Conservation (phyloP, 179 eudicot species). For the Carnegiea gigantea region DNA sequence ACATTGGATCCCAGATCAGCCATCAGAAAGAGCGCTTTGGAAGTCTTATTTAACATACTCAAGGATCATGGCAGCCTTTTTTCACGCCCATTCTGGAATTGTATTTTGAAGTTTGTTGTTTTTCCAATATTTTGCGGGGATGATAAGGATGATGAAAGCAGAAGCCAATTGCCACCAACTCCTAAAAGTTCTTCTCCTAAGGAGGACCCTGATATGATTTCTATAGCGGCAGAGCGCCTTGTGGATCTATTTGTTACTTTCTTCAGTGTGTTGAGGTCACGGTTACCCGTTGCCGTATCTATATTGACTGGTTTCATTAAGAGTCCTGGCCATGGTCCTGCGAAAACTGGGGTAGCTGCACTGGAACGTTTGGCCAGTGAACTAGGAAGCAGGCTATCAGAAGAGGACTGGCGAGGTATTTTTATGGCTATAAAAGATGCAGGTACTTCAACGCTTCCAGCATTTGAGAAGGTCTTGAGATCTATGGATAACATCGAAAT, state of each 20-base stretch:
- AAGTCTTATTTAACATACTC: slow-evolving; percentile 94
- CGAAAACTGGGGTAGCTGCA: slow-evolving; percentile 73
- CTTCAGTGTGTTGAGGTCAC: slow-evolving; percentile 58
- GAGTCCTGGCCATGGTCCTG: slow-evolving; percentile 68
- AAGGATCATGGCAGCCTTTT: slow-evolving; percentile 96
- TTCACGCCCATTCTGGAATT: slow-evolving; percentile 74
- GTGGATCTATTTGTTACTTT: slow-evolving; percentile 70
- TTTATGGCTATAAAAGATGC: slow-evolving; percentile 76
- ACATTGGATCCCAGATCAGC: slow-evolving; percentile 92
- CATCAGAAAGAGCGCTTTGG: slow-evolving; percentile 84
- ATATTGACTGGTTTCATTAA: slow-evolving; percentile 56
- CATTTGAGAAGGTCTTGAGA: slow-evolving; percentile 61
- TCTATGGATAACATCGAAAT: slow-evolving; percentile 62
- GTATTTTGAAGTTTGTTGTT: slow-evolving; percentile 63
- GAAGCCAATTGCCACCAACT: slow-evolving; percentile 32
- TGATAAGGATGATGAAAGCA: slow-evolving; percentile 48
- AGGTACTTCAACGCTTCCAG: slow-evolving; percentile 62
- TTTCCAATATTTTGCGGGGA: slow-evolving; percentile 64
- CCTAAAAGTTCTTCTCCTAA: slow-evolving; percentile 29
- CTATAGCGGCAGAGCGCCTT: slow-evolving; percentile 70
- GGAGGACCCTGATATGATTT: slow-evolving; percentile 74
- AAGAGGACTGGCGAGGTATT: slow-evolving; percentile 81
- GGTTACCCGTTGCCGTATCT: slow-evolving; percentile 59
- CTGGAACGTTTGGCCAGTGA: slow-evolving; percentile 71
- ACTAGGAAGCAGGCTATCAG: slow-evolving; percentile 59